phyloP scores from a whole-genome alignment of 495 filamentous ascomycete genomes.

The Cryomyces minteri region DNA sequence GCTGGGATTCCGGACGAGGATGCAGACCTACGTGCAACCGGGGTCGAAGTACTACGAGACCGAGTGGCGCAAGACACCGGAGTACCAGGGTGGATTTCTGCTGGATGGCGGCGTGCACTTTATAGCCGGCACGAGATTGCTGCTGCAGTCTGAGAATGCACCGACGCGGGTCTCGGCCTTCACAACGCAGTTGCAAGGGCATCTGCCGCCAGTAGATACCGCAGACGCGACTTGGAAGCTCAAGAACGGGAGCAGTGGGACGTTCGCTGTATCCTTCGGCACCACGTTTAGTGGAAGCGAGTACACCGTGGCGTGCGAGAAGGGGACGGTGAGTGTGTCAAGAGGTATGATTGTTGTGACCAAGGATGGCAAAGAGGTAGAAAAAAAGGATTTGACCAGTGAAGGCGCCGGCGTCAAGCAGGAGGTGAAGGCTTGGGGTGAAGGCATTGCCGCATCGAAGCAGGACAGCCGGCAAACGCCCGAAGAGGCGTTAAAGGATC shows the following conservation, averaged over 20 bases:
- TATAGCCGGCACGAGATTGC: constrained; percentile 39
- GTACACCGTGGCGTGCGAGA: constrained; percentile 30
- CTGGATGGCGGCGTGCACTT: constrained; percentile 65
- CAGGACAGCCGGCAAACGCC: constrained; percentile 37
- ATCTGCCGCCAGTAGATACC: constrained; percentile 62
- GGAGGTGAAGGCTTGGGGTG: constrained; percentile 50
- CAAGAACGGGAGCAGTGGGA: constrained; percentile 40
- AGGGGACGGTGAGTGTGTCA: constrained; percentile 31
- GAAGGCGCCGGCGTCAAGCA: constrained; percentile 39
- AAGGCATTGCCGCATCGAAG: constrained; percentile 25
- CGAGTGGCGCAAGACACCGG: constrained; percentile 52
- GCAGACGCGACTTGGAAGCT: constrained; percentile 45
- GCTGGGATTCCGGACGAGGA: constrained; percentile 39
- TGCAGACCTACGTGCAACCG: constrained; percentile 32
- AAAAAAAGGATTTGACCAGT: constrained; percentile 31
- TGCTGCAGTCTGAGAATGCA: constrained; percentile 35
- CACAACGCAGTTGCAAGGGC: constrained; percentile 33
- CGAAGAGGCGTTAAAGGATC: constrained; percentile 49
- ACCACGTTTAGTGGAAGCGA: constrained; percentile 37
- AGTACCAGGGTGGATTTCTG: constrained; percentile 61
- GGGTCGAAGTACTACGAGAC: constrained; percentile 49
- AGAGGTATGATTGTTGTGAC: constrained; percentile 27
- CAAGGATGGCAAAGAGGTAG: constrained; percentile 20
- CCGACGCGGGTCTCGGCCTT: constrained; percentile 36
- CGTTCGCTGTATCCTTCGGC: constrained; percentile 43